Evolutionary conservation across 345 rosid genomes (phyloP).

Genomic region (Cardamine occulta): DNA sequence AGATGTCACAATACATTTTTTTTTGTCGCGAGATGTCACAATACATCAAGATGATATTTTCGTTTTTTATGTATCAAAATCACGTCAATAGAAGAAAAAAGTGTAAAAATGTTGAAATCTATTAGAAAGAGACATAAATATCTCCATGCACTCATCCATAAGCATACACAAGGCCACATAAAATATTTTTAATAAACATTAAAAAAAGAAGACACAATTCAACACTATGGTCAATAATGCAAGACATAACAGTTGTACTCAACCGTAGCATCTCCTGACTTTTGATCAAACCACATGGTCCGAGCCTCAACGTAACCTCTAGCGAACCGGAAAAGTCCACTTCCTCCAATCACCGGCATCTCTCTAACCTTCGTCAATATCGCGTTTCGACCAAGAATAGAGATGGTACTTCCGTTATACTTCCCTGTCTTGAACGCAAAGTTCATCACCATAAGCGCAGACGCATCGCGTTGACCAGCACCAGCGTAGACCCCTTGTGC

Average conservation of each 20-base stretch:
- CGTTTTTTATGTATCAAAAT: background rate
- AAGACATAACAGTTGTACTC: constrained; percentile 51
- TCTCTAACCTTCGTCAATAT: constrained; percentile 51
- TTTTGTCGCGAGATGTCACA: background rate
- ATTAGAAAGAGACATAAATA: background rate
- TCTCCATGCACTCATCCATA: background rate
- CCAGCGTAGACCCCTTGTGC: constrained; percentile 55
- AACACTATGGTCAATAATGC: constrained; percentile 43
- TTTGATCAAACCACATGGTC: constrained; percentile 40
- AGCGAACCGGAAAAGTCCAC: constrained; percentile 63
- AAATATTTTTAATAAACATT: background rate
- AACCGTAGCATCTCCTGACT: constrained; percentile 51
- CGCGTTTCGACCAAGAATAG: constrained; percentile 53
- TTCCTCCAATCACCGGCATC: constrained; percentile 71
- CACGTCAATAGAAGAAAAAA: background rate
- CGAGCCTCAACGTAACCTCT: constrained; percentile 61
- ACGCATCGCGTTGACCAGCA: constrained; percentile 38
- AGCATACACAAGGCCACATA: background rate
- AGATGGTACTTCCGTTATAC: constrained; percentile 52
- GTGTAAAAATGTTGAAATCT: background rate
- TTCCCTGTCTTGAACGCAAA: constrained; percentile 52
- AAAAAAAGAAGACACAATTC: background rate
- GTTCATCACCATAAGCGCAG: constrained; percentile 52
- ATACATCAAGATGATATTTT: background rate
- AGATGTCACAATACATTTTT: background rate